A percentile compares a stretch with the other conserved stretches of the same genome.
phyloP scores from a whole-genome alignment of 2,329 filamentous ascomycete genomes.

The Penicillium thymicola region DNA sequence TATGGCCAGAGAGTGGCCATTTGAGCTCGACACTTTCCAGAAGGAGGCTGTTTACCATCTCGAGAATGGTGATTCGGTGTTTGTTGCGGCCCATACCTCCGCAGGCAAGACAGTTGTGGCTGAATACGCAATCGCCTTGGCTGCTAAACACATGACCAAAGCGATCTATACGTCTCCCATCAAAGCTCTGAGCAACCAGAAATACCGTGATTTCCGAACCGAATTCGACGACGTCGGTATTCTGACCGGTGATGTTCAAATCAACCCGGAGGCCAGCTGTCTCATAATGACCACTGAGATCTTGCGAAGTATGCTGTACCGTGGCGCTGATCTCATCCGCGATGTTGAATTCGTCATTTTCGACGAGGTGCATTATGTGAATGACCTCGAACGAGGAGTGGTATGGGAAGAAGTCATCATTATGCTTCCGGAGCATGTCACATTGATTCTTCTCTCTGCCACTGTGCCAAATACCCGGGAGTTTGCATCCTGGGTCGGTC shows the following conservation, averaged over 20 bases:
- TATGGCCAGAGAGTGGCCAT: conserved; percentile 94
- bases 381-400: conserved; percentile 90
- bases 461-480: conserved; percentile 97
- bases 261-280: conserved; percentile 94
- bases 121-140: conserved; percentile 94
- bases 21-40: conserved; percentile 96
- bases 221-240: conserved; percentile 96
- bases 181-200: conserved; percentile 97
- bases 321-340: conserved; percentile 89
- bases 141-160: conserved; percentile 98
- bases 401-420: conserved; percentile 99
- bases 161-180: conserved; percentile 99
- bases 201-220: conserved; percentile 90
- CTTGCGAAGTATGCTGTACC: conserved; percentile 94
- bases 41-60: conserved; percentile 98
- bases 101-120: conserved; percentile 98
- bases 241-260: conserved; percentile 94
- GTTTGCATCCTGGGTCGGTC: conserved; percentile 96
- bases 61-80: conserved; percentile 93
- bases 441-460: conserved; percentile 88
- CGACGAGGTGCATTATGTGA: conserved; percentile 98
- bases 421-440: conserved; percentile 96
- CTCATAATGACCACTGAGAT: conserved; percentile 99
- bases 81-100: conserved; percentile 95
- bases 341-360: conserved; percentile 99